Base-by-base conservation (phyloP, 805 yeast genomes). In the Saturnispora kantuleensis region DNA sequence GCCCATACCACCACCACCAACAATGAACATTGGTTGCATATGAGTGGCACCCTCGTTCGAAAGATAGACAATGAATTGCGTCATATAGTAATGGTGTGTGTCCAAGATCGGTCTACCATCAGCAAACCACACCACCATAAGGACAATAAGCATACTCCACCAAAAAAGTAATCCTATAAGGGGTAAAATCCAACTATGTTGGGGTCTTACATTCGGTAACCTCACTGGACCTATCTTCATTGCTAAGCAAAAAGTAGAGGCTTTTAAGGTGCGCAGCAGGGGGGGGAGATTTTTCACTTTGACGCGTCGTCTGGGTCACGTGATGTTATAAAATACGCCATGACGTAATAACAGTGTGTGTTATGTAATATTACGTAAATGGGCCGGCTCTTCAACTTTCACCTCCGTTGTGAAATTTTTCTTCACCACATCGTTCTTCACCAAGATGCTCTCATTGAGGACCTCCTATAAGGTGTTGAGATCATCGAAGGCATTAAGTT, bases 121-220 rank as follows among this genome's bases (percentile, higher is more conserved):
- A 3, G 68, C 72, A 2, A 83, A 76, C 97, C 97, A 89, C 52
- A 79, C 74, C 2, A 72, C 60, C 51, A 89, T 57, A 74, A 90
- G 66, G 5, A 95, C 85, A 4, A 82, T 79, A 10, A 89, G 73
- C 96, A 87, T 85, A 3, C 84, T 95, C 78, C 88, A 84, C 97
- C 97, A 89, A 12, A 79, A 81, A 2, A 79, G 61, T 42, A 77
- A 64, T 2, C 86, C 74, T 2, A 79, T 55, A 36, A 87, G 62
- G 3, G 96, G 96, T 32, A 88, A 45, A 3, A 61, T 31, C 52
- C 60, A 60, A 2, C 64, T 56, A 45, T 47, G 47, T 31, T 49
- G 47, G 12, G 63, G 64, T 39, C 48, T 51, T 9, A 60, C 49
- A 28, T 60, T 58, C 5, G 58, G 58, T 10, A 58, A 33, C 9